Conservation (phyloP, 2,329 filamentous ascomycete genomes). For the Hypoxylon sp. region DNA sequence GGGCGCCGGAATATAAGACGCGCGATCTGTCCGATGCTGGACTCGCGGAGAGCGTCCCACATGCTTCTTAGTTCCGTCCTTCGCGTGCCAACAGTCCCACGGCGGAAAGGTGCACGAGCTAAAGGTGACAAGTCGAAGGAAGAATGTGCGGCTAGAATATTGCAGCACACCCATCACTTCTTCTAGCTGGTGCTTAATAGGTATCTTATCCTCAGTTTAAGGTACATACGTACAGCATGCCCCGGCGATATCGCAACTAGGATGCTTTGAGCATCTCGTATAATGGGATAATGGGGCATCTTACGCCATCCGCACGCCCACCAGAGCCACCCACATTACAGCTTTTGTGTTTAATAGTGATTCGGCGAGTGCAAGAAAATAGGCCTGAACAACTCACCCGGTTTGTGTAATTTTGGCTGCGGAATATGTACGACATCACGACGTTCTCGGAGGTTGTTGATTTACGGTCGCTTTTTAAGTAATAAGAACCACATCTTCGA, state of each 20-base stretch:
- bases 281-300: constrained; percentile 29
- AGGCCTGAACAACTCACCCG: constrained; percentile 16
- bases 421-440: constrained; percentile 20
- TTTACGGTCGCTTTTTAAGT: constrained; percentile 30
- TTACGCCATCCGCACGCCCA: constrained; percentile 18
- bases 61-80: constrained; percentile 27
- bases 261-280: constrained; percentile 1
- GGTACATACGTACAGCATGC: neutral
- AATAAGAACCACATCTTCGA: constrained; percentile 33
- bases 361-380: constrained; percentile 3
- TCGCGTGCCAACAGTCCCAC: neutral
- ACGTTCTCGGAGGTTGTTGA: constrained; percentile 20
- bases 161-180: constrained; percentile 10
- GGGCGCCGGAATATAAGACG: constrained; percentile 30
- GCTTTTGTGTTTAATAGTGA: constrained; percentile 25
- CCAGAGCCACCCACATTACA: constrained; percentile 11
- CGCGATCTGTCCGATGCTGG: constrained; percentile 38
- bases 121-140: neutral
- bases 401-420: constrained; percentile 9
- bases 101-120: neutral
- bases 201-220: neutral
- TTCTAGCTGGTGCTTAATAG: constrained; percentile 5
- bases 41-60: constrained; percentile 40
- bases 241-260: constrained; percentile 33
- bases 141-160: constrained; percentile 11